These are phyloP conservation scores for Acanthamoeba triangularis DNA, from an alignment of 208 protist species.

Conservation along the genomic window DNA sequence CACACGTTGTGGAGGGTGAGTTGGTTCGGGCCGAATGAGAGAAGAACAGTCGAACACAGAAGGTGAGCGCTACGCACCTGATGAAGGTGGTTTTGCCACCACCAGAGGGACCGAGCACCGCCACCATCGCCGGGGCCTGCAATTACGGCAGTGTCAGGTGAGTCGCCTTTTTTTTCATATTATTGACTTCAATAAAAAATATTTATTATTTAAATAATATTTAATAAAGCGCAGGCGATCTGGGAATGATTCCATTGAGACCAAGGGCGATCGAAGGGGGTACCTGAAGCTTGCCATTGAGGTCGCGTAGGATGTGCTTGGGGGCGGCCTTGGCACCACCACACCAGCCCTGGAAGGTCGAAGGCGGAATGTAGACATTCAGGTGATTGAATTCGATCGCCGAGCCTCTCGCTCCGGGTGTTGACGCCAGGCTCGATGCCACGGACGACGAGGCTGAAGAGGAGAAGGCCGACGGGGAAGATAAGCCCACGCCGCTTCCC, in stretches of 20 bases:
- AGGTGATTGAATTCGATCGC: conserved; percentile 4
- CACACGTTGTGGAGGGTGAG: background rate
- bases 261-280: background rate
- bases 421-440: too few relatives aligned
- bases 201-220: background rate
- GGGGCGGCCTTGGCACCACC: background rate
- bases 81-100: conserved; percentile 76
- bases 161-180: background rate
- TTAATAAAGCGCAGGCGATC: background rate
- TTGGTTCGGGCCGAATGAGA: too few relatives aligned
- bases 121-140: conserved; percentile 64
- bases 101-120: conserved; percentile 59
- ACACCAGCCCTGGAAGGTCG: background rate
- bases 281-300: background rate
- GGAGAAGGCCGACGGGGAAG: background rate
- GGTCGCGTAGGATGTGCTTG: conserved; percentile 46
- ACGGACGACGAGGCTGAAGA: background rate
- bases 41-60: too few relatives aligned
- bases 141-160: background rate
- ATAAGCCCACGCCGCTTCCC: background rate
- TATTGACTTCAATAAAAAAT: background rate
- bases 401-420: background rate
- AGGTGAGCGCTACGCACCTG: background rate
- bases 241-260: background rate
- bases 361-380: conserved; percentile 19